phyloP scores from a whole-genome alignment of 2,329 filamentous ascomycete species.

The Mycogone perniciosa region DNA sequence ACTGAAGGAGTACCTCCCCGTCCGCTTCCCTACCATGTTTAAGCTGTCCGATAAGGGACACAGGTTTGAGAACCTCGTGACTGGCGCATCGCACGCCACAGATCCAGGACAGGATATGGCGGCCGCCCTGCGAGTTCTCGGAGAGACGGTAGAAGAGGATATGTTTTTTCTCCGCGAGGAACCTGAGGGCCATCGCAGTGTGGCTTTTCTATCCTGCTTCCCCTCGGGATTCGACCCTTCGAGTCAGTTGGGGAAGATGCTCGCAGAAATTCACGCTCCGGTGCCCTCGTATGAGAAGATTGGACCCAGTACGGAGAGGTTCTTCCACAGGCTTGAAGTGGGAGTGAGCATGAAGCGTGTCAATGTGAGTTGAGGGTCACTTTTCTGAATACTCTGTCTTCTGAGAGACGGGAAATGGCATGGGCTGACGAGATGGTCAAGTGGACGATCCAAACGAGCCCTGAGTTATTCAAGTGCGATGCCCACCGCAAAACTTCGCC shows the following conservation, averaged over 20 bases:
- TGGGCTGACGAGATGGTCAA: slow-evolving; percentile 18
- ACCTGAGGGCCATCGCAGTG: slow-evolving; percentile 34
- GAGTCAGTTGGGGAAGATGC: slow-evolving; percentile 40
- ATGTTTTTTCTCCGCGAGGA: slow-evolving; percentile 43
- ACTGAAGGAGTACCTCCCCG: slow-evolving; percentile 40
- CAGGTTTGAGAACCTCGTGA: slow-evolving; percentile 36
- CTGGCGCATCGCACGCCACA: slow-evolving; percentile 24
- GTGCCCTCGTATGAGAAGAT: slow-evolving; percentile 52
- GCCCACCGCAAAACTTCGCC: slow-evolving; percentile 26
- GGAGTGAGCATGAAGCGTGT: slow-evolving; percentile 44
- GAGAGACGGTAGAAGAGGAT: slow-evolving; percentile 50
- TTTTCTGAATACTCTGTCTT: neutral
- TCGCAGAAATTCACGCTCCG: slow-evolving; percentile 45
- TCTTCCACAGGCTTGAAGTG: slow-evolving; percentile 41
- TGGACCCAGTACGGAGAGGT: slow-evolving; percentile 48
- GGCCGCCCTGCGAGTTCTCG: slow-evolving; percentile 35
- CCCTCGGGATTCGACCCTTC: slow-evolving; percentile 47
- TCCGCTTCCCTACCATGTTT: slow-evolving; percentile 44
- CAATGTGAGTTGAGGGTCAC: slow-evolving; percentile 33
- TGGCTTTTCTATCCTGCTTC: slow-evolving; percentile 47
- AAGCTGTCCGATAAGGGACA: slow-evolving; percentile 25
- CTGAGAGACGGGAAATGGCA: neutral
- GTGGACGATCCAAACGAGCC: slow-evolving; percentile 44
- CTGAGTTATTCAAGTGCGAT: slow-evolving; percentile 33
- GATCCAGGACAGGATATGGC: slow-evolving; percentile 23